phyloP scores from a whole-genome alignment of 805 yeast genomes.

The Komagataella pseudopastoris region DNA sequence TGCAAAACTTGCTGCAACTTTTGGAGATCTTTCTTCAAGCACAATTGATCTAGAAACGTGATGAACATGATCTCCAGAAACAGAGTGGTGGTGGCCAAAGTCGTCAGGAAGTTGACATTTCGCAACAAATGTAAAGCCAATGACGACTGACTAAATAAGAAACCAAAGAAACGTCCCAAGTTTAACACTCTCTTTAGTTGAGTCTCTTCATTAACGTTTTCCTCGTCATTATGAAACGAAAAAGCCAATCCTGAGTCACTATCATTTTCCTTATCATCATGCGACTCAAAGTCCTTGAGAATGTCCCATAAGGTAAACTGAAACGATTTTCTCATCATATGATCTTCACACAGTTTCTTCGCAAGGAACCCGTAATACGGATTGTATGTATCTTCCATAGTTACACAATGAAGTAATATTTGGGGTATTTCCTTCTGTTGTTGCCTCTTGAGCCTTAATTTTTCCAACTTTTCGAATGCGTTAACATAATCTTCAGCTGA shows the following conservation, averaged over 20 bases:
- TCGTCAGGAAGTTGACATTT: slow-evolving; percentile 58
- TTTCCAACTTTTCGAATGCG: slow-evolving; percentile 72
- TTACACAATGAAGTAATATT: slow-evolving; percentile 75
- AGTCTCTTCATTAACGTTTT: slow-evolving; percentile 32
- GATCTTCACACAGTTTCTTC: slow-evolving; percentile 59
- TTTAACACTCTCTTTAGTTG: slow-evolving; percentile 51
- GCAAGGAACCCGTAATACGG: slow-evolving; percentile 85
- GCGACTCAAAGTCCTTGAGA: slow-evolving; percentile 53
- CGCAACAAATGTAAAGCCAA: slow-evolving; percentile 63
- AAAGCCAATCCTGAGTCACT: slow-evolving; percentile 17
- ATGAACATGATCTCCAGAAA: slow-evolving; percentile 67
- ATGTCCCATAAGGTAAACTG: slow-evolving; percentile 88
- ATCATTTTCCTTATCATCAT: slow-evolving; percentile 21
- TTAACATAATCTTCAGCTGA: slow-evolving; percentile 88
- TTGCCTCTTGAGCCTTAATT: slow-evolving; percentile 58
- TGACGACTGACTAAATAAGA: slow-evolving; percentile 57
- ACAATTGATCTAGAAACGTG: slow-evolving; percentile 50
- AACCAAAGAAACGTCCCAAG: slow-evolving; percentile 73
- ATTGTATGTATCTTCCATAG: slow-evolving; percentile 71
- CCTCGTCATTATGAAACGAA: slow-evolving; percentile 11
- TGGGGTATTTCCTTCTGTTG: slow-evolving; percentile 84
- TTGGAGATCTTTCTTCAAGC: slow-evolving; percentile 26
- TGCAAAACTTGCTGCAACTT: slow-evolving; percentile 21
- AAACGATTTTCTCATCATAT: slow-evolving; percentile 65
- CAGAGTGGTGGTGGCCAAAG: slow-evolving; percentile 43